These are phyloP conservation scores for Moniliella sp. DNA, from an alignment of 1,284 basidiomycete species.

Conservation along the genomic window DNA sequence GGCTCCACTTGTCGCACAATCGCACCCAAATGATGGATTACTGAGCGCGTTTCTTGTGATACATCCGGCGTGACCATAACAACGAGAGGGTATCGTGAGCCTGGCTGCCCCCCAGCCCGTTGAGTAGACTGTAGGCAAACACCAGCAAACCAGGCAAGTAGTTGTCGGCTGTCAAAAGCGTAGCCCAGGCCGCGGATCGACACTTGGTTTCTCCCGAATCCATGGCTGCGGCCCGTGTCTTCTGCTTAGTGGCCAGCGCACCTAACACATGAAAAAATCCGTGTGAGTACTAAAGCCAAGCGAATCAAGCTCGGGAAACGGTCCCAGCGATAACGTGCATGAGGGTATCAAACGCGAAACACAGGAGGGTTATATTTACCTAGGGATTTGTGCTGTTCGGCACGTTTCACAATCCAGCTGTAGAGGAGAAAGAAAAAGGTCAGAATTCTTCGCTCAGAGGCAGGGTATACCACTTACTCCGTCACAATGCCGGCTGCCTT, in stretches of 20 bases:
- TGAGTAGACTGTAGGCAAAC: conserved; percentile 13
- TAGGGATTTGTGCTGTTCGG: too few relatives aligned
- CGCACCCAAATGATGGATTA: conserved; percentile 9
- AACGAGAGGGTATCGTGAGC: conserved; percentile 14
- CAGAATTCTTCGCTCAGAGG: not conserved
- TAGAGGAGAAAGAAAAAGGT: not conserved
- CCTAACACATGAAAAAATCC: too few relatives aligned
- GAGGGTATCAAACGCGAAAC: not conserved
- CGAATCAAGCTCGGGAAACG: too few relatives aligned
- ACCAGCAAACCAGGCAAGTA: conserved; percentile 18
- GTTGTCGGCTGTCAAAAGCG: conserved; percentile 17
- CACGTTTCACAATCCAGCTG: too few relatives aligned
- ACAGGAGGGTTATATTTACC: too few relatives aligned
- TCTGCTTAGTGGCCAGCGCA: not conserved
- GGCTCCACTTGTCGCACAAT: conserved; percentile 10
- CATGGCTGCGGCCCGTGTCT: not conserved
- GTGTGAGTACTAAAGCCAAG: too few relatives aligned
- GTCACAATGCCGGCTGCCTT: conserved; percentile 3
- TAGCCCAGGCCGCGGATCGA: conserved; percentile 24
- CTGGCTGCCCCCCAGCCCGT: conserved; percentile 4
- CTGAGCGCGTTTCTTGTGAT: conserved; percentile 4
- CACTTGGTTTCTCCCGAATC: not conserved
- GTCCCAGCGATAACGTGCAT: too few relatives aligned
- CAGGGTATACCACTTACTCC: conserved; percentile 2
- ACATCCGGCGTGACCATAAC: conserved; percentile 15